Evolutionary conservation across 345 rosid species (phyloP), one percentile per base, ranked within the genome.

Genomic region (Rhodamnia rubescens): DNA sequence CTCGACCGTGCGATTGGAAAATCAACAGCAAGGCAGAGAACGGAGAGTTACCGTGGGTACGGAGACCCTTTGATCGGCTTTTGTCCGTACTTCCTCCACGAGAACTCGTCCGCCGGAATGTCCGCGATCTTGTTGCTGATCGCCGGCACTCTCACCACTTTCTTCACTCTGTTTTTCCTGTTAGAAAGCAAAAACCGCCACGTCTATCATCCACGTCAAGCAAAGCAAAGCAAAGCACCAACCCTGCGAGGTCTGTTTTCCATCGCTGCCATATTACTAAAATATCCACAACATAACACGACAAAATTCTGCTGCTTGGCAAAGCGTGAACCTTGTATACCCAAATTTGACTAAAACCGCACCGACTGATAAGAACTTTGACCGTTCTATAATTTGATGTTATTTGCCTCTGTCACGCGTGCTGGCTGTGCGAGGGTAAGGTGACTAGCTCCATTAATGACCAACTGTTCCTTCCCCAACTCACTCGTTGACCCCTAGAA

Each of bases 41-140:
- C 36, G 16, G 44, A 16, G 85, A 84, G 83, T 93, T 92, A 94
- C 99, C 99, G 90, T 89, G 99, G 98, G 87, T 92, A 93, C 4
- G 99, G 98, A 3, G 99, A 96, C 18, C 99, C 99, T 84, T 96
- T 97, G 88, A 97, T 96, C 74, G 98, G 99, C 90, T 97, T 97
- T 78, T 97, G 98, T 21, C 99, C 99, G 86, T 97, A 97, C 88
- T 97, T 97, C 75, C 99, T 95, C 99, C 99, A 97, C 0, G 99
- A 94, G 83, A 90, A 92, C 84, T 96, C 99, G 84, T 97, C 99
- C 27, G 96, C 87, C 13, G 99, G 99, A 85, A 97, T 97, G 86
- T 97, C 99, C 58, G 99, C 99, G 57, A 94, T 90, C 88, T 96
- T 97, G 8, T 93, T 84, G 87, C 99, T 97, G 49, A 96, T 94